These are phyloP conservation scores for Trypethelium eluteriae DNA, from an alignment of 495 filamentous ascomycete species.

Conservation along the genomic window DNA sequence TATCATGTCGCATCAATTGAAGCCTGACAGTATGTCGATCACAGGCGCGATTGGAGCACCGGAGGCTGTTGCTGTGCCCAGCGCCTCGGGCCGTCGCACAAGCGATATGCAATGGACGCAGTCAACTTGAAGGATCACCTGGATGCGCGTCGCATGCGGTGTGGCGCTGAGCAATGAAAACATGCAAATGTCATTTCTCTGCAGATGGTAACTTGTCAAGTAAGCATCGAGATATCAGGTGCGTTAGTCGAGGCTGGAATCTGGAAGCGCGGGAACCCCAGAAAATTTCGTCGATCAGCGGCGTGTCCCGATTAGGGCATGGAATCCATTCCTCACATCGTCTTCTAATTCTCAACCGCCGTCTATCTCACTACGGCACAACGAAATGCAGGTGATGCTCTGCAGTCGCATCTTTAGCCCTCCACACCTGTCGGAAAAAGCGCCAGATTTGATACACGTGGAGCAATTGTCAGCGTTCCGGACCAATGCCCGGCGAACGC, in stretches of 20 bases:
- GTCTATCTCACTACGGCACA: conserved; percentile 16
- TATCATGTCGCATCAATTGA: too few species aligned
- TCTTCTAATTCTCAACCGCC: background rate
- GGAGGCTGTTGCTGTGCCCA: background rate
- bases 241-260: background rate
- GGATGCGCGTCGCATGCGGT: background rate
- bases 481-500: conserved; percentile 19
- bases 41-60: too few species aligned
- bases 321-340: conserved; percentile 1
- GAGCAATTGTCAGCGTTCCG: conserved; percentile 20
- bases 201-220: background rate
- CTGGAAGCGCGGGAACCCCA: background rate
- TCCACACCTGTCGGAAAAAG: conserved; percentile 27
- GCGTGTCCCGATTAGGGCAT: conserved; percentile 10
- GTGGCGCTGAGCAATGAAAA: background rate
- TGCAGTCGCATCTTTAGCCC: conserved; percentile 27
- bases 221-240: conserved; percentile 12
- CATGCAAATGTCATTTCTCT: background rate
- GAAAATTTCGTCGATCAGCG: background rate
- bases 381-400: conserved; percentile 24
- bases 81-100: conserved; percentile 4
- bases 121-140: background rate
- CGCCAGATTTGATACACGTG: conserved; percentile 29
- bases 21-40: too few species aligned
- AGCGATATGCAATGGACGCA: background rate